phyloP scores from a whole-genome alignment of 768 basidiomycete genomes.

The Ramaria rubella region DNA sequence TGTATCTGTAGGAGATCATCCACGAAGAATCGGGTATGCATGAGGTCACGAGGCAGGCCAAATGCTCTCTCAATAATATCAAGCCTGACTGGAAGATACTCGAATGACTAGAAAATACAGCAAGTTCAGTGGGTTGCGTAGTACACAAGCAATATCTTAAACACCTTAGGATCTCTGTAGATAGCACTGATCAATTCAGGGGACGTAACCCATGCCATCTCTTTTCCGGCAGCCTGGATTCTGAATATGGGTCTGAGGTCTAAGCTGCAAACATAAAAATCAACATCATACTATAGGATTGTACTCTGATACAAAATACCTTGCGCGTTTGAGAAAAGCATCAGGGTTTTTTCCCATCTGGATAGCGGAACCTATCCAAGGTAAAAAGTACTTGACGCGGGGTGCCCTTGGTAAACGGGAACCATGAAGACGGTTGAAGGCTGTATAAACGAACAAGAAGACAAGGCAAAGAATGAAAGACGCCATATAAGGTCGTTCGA shows the following conservation, averaged over 20 bases:
- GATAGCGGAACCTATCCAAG: too few relatives aligned
- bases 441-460: too few relatives aligned
- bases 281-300: background rate
- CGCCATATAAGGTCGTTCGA: too few relatives aligned
- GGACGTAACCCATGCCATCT: slow-evolving; percentile 18
- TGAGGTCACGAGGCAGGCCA: slow-evolving; percentile 1
- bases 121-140: background rate
- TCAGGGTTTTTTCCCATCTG: slow-evolving; percentile 18
- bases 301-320: slow-evolving; percentile 11
- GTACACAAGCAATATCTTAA: background rate
- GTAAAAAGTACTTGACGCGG: too few relatives aligned
- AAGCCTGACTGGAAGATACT: slow-evolving; percentile 11
- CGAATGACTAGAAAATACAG: slow-evolving; percentile 16
- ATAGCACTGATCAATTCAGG: slow-evolving; percentile 17
- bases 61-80: slow-evolving; percentile 16
- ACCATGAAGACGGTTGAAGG: too few relatives aligned
- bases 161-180: slow-evolving; percentile 16
- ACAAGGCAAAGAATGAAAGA: too few relatives aligned
- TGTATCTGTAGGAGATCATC: slow-evolving; percentile 11
- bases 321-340: slow-evolving; percentile 14
- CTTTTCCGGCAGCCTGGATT: slow-evolving; percentile 15
- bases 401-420: too few relatives aligned
- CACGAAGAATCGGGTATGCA: slow-evolving; percentile 12
- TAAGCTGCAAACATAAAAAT: slow-evolving; percentile 3
- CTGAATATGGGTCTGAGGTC: slow-evolving; percentile 18